Evolutionary conservation across 2,329 filamentous ascomycete species (phyloP).

Genomic region (Colletotrichum sp.): DNA sequence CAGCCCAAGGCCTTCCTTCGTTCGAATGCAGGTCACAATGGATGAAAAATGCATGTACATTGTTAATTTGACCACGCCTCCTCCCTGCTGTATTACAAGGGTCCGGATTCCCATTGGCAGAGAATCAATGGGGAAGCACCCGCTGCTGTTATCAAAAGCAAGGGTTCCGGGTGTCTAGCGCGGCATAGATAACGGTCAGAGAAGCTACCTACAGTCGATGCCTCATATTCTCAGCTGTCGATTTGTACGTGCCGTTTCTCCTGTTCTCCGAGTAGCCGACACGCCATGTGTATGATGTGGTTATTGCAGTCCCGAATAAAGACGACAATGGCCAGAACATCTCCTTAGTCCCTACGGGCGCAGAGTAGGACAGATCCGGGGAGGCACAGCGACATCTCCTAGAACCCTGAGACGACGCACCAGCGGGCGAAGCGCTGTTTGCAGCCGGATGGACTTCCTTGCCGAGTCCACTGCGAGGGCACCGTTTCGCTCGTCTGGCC

Average conservation of each 20-base stretch:
- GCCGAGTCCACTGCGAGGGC: not conserved
- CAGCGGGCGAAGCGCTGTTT: not conserved
- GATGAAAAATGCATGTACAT: not conserved
- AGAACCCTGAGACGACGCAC: not conserved
- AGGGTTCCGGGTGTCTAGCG: not conserved
- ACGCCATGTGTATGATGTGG: not conserved
- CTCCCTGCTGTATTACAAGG: not conserved
- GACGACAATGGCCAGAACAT: not conserved
- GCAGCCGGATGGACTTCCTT: not conserved
- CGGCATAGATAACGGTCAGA: constrained; percentile 3
- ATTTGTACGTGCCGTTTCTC: not conserved
- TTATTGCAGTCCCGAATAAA: not conserved
- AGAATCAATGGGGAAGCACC: constrained; percentile 1
- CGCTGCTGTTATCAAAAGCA: not conserved
- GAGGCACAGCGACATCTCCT: not conserved
- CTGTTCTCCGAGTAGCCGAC: not conserved
- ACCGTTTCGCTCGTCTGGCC: not conserved
- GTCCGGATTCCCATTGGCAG: not conserved
- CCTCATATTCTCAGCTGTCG: not conserved
- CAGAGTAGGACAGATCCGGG: not conserved
- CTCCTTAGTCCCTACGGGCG: not conserved
- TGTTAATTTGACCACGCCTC: not conserved
- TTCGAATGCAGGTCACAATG: not conserved
- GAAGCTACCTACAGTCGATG: not conserved
- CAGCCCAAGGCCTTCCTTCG: not conserved